Percentiles rank a stretch among this genome's conserved stretches.
Conservation (phyloP, 371 early-diverging fungal genomes). For the Umbelopsis sp. region DNA sequence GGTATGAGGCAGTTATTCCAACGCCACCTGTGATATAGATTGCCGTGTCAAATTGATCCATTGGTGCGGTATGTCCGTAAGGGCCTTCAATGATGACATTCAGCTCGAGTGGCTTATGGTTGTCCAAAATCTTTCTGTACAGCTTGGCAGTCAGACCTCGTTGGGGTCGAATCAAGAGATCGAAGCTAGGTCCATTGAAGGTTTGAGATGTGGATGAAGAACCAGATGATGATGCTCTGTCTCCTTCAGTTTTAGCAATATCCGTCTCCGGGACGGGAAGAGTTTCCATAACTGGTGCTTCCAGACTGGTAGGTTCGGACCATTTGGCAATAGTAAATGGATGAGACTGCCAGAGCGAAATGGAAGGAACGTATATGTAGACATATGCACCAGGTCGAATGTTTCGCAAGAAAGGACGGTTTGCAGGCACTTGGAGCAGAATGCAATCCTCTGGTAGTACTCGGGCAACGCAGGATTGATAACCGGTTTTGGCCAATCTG, state of each 20-base stretch:
- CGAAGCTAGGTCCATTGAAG: background rate
- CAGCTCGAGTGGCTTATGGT: background rate
- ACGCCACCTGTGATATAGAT: slow-evolving; percentile 10
- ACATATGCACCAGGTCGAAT: slow-evolving; percentile 2
- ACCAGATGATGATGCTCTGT: background rate
- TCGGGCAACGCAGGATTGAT: background rate
- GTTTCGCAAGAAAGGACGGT: background rate
- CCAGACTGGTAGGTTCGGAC: background rate
- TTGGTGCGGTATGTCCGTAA: slow-evolving; percentile 4
- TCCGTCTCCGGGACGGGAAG: background rate
- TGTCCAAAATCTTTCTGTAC: background rate
- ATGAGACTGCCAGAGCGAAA: slow-evolving; percentile 7
- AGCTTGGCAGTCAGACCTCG: background rate
- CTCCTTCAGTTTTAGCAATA: background rate
- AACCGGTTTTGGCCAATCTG: background rate
- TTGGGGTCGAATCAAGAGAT: background rate
- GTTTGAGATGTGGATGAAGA: background rate
- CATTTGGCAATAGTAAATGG: slow-evolving; percentile 5
- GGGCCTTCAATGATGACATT: slow-evolving; percentile 1
- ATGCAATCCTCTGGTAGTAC: background rate
- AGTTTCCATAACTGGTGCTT: background rate
- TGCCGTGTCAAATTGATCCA: background rate
- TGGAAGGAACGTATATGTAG: slow-evolving; percentile 5
- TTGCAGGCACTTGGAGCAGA: background rate
- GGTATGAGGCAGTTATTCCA: background rate